Evolutionary conservation across 768 basidiomycete species (phyloP).

Genomic region (Tricholoma hemisulphureum): DNA sequence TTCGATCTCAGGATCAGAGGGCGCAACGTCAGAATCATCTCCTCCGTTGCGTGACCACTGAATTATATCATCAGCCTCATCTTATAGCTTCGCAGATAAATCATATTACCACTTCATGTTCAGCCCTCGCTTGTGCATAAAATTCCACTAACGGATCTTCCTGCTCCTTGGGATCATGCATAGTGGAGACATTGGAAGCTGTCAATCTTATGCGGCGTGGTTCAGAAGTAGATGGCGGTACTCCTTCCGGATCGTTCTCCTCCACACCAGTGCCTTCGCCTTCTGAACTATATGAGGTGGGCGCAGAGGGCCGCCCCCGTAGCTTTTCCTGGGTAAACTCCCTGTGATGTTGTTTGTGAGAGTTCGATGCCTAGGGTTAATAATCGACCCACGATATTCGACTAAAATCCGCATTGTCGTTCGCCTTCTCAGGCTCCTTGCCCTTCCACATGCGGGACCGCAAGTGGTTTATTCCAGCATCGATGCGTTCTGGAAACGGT

Average conservation of each 20-base stretch:
- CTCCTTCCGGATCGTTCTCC: slow-evolving; percentile 1
- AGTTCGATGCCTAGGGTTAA: neutral
- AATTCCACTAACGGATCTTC: slow-evolving; percentile 65
- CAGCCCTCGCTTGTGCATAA: slow-evolving; percentile 55
- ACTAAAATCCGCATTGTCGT: slow-evolving; percentile 35
- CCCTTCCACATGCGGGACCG: slow-evolving; percentile 20
- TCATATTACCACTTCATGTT: slow-evolving; percentile 42
- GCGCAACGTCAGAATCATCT: slow-evolving; percentile 31
- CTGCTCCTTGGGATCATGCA: neutral
- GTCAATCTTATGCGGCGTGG: neutral
- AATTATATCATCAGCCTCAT: neutral
- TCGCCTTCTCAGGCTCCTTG: slow-evolving; percentile 28
- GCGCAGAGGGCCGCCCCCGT: slow-evolving; percentile 5
- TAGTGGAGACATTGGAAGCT: neutral
- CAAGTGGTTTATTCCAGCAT: slow-evolving; percentile 36
- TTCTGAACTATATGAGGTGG: slow-evolving; percentile 16
- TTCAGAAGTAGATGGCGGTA: slow-evolving; percentile 15
- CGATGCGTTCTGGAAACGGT: slow-evolving; percentile 46
- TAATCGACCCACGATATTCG: slow-evolving; percentile 43
- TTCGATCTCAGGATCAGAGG: slow-evolving; percentile 18
- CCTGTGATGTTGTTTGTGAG: slow-evolving; percentile 21
- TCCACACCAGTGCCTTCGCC: slow-evolving; percentile 19
- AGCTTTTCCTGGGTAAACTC: slow-evolving; percentile 35
- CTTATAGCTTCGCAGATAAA: neutral
- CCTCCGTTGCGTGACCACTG: slow-evolving; percentile 37